Conservation (phyloP, 371 early-diverging fungal species). For the Mucor circinelloides region DNA sequence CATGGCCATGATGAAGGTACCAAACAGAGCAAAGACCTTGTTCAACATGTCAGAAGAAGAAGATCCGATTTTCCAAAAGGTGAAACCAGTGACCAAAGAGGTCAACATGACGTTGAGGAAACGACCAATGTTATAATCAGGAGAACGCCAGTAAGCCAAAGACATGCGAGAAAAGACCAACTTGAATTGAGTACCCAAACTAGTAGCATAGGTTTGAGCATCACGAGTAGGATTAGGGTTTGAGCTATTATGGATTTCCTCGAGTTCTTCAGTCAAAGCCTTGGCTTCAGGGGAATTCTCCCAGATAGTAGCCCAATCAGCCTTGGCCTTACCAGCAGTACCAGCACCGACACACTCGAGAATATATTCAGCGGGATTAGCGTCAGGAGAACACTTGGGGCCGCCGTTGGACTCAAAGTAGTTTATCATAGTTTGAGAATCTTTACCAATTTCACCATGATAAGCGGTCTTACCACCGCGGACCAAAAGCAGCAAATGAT, state of each 20-base stretch:
- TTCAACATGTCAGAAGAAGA: slow-evolving; percentile 68
- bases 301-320: slow-evolving; percentile 71
- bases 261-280: slow-evolving; percentile 36
- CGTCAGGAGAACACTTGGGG: slow-evolving; percentile 57
- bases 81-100: slow-evolving; percentile 71
- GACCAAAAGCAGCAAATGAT: slow-evolving; percentile 75
- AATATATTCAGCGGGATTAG: slow-evolving; percentile 78
- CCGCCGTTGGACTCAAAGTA: slow-evolving; percentile 72
- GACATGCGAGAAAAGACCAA: slow-evolving; percentile 66
- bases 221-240: slow-evolving; percentile 27
- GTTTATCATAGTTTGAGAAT: slow-evolving; percentile 53
- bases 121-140: slow-evolving; percentile 70
- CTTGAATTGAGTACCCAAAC: slow-evolving; percentile 43
- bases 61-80: slow-evolving; percentile 65
- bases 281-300: slow-evolving; percentile 47
- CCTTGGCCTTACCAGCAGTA: slow-evolving; percentile 57
- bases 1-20: slow-evolving; percentile 66
- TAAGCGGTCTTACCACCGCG: slow-evolving; percentile 83
- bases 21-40: slow-evolving; percentile 73
- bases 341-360: slow-evolving; percentile 68
- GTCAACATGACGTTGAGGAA: slow-evolving; percentile 51
- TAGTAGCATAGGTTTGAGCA: slow-evolving; percentile 31
- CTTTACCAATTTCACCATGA: slow-evolving; percentile 73
- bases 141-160: slow-evolving; percentile 66
- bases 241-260: slow-evolving; percentile 29